phyloP scores from a whole-genome alignment of 768 basidiomycete species.

The Boletellus emodensis region DNA sequence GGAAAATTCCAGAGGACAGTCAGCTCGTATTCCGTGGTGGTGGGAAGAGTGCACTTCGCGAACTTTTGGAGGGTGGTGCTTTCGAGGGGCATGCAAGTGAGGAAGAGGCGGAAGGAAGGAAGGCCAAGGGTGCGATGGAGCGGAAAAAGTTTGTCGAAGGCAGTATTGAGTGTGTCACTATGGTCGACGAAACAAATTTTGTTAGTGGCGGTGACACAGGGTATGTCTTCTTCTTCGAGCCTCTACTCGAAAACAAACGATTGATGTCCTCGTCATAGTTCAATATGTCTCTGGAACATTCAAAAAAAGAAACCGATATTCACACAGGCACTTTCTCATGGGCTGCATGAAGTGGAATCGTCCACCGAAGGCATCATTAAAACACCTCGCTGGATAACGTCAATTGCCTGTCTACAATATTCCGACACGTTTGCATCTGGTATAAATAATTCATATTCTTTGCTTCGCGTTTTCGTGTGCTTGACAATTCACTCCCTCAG shows the following conservation, averaged over 20 bases:
- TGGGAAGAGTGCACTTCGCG: constrained; percentile 74
- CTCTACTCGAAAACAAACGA: neutral
- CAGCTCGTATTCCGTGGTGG: constrained; percentile 97
- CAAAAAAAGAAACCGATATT: constrained; percentile 94
- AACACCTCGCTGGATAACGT: constrained; percentile 89
- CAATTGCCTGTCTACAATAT: constrained; percentile 77
- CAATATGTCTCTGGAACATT: constrained; percentile 90
- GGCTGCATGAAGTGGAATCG: constrained; percentile 66
- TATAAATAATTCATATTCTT: constrained; percentile 30
- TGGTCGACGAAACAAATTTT: constrained; percentile 94
- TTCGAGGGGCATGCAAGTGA: constrained; percentile 54
- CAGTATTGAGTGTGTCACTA: constrained; percentile 85
- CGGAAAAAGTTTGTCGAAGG: constrained; percentile 71
- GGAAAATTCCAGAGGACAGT: constrained; percentile 94
- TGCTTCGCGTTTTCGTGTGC: neutral
- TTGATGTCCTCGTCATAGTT: constrained; percentile 33
- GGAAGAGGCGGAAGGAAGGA: constrained; percentile 36
- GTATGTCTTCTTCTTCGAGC: constrained; percentile 40
- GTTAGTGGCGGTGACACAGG: constrained; percentile 95
- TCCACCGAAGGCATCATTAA: constrained; percentile 71
- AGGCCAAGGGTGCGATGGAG: constrained; percentile 24
- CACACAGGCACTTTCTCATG: constrained; percentile 83
- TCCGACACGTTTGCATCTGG: constrained; percentile 91
- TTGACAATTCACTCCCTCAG: constrained; percentile 36
- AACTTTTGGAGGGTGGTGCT: constrained; percentile 76